Evolutionary conservation across 1,139 yeast genomes (phyloP).

Genomic region (Sugiyamaella grinbergsii): DNA sequence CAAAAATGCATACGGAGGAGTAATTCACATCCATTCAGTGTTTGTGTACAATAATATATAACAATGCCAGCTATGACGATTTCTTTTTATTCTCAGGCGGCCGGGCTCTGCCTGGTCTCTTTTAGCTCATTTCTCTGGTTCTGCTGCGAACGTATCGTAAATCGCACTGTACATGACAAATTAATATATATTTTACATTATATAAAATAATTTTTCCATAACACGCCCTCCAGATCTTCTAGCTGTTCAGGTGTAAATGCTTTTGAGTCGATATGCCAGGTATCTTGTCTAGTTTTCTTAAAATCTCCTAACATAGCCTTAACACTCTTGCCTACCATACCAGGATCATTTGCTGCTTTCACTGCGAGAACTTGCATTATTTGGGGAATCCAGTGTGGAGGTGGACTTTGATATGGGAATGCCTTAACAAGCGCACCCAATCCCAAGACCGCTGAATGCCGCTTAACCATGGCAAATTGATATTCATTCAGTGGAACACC

Average conservation of each 20-base stretch:
- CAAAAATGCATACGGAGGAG: conserved; percentile 4
- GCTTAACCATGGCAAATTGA: conserved; percentile 44
- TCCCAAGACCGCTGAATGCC: conserved; percentile 91
- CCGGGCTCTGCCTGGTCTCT: too few relatives aligned
- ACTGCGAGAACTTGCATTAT: conserved; percentile 70
- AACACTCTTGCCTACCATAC: conserved; percentile 81
- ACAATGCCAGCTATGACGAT: background rate
- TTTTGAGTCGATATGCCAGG: conserved; percentile 90
- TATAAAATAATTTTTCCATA: conserved; percentile 91
- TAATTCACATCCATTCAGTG: background rate
- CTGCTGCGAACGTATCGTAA: too few relatives aligned
- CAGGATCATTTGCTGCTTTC: conserved; percentile 67
- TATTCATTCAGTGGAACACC: conserved; percentile 29
- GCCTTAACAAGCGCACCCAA: conserved; percentile 88
- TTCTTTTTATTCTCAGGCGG: too few relatives aligned
- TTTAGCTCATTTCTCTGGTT: background rate
- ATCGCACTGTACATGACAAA: too few relatives aligned
- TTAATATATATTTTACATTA: conserved; percentile 35
- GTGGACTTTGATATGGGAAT: conserved; percentile 88
- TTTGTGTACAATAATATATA: background rate
- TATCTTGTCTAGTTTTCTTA: conserved; percentile 90
- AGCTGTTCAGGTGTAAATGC: conserved; percentile 77
- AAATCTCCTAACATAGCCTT: conserved; percentile 80
- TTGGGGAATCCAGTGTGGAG: conserved; percentile 86
- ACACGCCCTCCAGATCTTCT: conserved; percentile 91